Evolutionary conservation across 805 yeast genomes (phyloP), one percentile per base, ranked within the genome.

Genomic region (Metahyphopichia silvanorum): DNA sequence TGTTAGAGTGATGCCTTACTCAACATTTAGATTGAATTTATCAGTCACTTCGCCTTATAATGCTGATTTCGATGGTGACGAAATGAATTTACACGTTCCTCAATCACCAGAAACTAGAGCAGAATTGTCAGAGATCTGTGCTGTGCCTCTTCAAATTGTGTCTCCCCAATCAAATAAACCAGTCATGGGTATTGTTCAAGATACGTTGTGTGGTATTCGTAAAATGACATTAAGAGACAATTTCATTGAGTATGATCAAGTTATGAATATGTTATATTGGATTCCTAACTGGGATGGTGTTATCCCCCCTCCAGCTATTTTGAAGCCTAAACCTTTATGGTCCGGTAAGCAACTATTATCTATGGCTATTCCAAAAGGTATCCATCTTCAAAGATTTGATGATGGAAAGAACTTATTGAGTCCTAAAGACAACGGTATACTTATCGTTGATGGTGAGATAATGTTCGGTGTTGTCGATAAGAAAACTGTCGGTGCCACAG

Each of bases 51-150:
- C 98, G 13, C 99, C 99, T n/a, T 93, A 93, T 64, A 93, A 93
- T 67, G 99, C 99, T 28, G 99, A 93, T 82, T 93, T 93, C 71
- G 99, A 93, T 70, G 99, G 99, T 74, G 99, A 93, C 65, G 99
- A 93, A 68, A 93, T 93, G 99, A 93, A 93, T 66, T 82, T 93
- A 68, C 99, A 93, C 55, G 98, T 91, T 47, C 98, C 99, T 3
- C 99, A 93, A 60, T 85, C 96, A 6, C 96, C 89, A 44, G 99
- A 93, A 61, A 89, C 98, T 0, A 78, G 98, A 56, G 96, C 98
- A 1, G 99, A 93, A 63, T 71, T 93, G 44, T 82, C 91, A 20
- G 93, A 91, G 58, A 77, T 93, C 50, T 88, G 97, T 66, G 95
- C 97, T 4, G 99, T 93, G 33, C 98, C 98, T 6, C 71, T 89